Evolutionary conservation across 768 basidiomycete genomes (phyloP).

Genomic region (Pleurotus tuber-regium): DNA sequence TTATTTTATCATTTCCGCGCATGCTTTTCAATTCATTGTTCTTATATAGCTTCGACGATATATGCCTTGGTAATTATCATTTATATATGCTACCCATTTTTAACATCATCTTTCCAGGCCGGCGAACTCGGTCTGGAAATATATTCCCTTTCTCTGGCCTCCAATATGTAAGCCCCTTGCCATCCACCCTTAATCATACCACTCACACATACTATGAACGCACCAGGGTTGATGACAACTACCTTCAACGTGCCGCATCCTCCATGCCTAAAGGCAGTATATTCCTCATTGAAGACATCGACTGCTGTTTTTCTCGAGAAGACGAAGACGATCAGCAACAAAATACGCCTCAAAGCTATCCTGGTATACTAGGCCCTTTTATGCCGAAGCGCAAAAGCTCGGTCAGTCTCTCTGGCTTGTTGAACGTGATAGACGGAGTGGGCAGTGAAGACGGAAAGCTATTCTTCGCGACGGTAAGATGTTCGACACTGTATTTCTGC

Average conservation of each 20-base stretch:
- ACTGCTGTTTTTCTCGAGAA: slow-evolving; percentile 54
- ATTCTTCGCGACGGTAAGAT: slow-evolving; percentile 56
- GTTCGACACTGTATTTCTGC: not conserved
- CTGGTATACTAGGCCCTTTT: too few species aligned
- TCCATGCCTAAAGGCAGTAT: slow-evolving; percentile 51
- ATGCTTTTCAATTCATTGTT: too few species aligned
- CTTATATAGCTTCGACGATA: slow-evolving; percentile 53
- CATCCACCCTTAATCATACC: too few species aligned
- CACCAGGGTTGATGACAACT: slow-evolving; percentile 47
- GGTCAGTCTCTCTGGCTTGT: slow-evolving; percentile 52
- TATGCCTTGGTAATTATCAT: slow-evolving; percentile 51
- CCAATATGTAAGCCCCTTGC: slow-evolving; percentile 45
- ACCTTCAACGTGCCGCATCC: slow-evolving; percentile 43
- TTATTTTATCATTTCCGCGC: too few species aligned
- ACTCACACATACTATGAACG: too few species aligned
- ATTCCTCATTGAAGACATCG: slow-evolving; percentile 59
- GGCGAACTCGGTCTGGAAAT: slow-evolving; percentile 83
- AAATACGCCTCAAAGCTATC: slow-evolving; percentile 87
- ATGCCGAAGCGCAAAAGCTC: slow-evolving; percentile 43
- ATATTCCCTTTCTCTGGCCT: slow-evolving; percentile 55
- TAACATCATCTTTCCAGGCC: slow-evolving; percentile 27
- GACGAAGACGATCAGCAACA: slow-evolving; percentile 40
- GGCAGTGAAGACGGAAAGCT: slow-evolving; percentile 61
- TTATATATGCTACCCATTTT: too few species aligned
- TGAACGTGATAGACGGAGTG: slow-evolving; percentile 61